Base-by-base conservation (phyloP, 176 grass and related monocot species). In the Olyra latifolia region DNA sequence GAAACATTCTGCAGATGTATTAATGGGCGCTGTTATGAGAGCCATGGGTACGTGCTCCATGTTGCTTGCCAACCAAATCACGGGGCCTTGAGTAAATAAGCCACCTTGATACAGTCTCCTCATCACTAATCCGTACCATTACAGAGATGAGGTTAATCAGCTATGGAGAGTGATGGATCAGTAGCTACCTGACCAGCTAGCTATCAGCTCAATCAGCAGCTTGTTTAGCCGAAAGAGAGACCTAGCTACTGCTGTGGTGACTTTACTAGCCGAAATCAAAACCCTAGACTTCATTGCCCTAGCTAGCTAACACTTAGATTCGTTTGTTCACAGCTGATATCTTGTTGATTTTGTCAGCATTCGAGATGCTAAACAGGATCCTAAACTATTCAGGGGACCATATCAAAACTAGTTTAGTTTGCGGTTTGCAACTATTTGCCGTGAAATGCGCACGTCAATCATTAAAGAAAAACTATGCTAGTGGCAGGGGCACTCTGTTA, bases 281-380 rank as follows among this genome's bases (percentile, higher is more conserved):
- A 29, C 32, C 14, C 69, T 17, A 55, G 47, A 3, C 16, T 56
- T 77, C 28, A 42, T 84, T 40, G 55, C 44, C 74, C 49, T 63
- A 23, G 24, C 20, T 35, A 35, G 32, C 32, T 35, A 0, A 58
- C 32, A 25, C 25, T 38, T n/a, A 4, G 38, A 17, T 49, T 61
- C 41, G 38, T 53, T 64, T 9, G 65, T 7, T 45, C 19, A 70
- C 22, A 48, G 13, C 28, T 24, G 2, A 62, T 25, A 46, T 59
- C 86, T 66, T 72, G 74, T 49, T 80, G 22, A 25, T 47, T 64
- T 83, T 88, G 80, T 82, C 74, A 48, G 74, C 8, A 88, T 78
- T 27, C 9, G 41, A 56, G 39, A 66, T 55, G 39, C 16, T 54
- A 72, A 83, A 47, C 41, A 57, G 69, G 16, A 42, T 41, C 42